Base-by-base conservation (phyloP, 352 stramenopile genomes). In the Phytopythium aichiense region DNA sequence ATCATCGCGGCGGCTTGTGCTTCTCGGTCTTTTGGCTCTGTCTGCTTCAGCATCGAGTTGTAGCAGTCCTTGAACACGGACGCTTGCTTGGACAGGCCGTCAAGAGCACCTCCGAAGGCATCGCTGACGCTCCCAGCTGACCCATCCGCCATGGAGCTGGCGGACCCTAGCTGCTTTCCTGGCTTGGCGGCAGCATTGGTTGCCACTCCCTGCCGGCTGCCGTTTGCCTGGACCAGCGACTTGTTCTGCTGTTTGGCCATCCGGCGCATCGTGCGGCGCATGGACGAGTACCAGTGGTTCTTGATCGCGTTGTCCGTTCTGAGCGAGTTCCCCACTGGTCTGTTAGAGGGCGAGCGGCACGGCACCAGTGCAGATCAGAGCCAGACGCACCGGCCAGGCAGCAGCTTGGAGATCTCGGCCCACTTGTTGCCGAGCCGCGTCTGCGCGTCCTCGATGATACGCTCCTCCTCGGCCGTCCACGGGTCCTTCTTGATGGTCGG, bases 331-430 rank as follows among this genome's bases (percentile, higher is more conserved):
- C 28, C 38, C 38, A 11, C 8, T 30, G 31, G 1, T 12, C 45
- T 30, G 45, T 51, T 31, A 40, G 40, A 23, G 49, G 28, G 22
- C 55, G 40, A 23, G 40, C 20, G 13, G 16, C 6, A 4, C 42
- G 16, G 8, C 20, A 7, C 11, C 11, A 12, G 35, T 42, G 42
- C 18, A 25, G 16, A n/a, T 4, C 15, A 51, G 35, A 35, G 35
- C 43, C 9, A 16, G 45, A 61, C 61, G n/a, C 64, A 92, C 81
- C 84, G 76, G 31, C 97, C 97, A 48, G 96, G 95, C 11, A 99
- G 76, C 0, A 97, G 78, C 67, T 99, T 99, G 35, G 96, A 97
- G 72, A 99, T 99, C 73, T 98, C 94, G 9, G 94, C 94, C 97
- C 97, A 99, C 58, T 98, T 96, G 79, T 99, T 99, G 20, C 97